Percentiles rank a stretch among this genome's conserved stretches.
Conservation (phyloP, 2,329 filamentous ascomycete genomes). For the Bipolaris sorokiniana region DNA sequence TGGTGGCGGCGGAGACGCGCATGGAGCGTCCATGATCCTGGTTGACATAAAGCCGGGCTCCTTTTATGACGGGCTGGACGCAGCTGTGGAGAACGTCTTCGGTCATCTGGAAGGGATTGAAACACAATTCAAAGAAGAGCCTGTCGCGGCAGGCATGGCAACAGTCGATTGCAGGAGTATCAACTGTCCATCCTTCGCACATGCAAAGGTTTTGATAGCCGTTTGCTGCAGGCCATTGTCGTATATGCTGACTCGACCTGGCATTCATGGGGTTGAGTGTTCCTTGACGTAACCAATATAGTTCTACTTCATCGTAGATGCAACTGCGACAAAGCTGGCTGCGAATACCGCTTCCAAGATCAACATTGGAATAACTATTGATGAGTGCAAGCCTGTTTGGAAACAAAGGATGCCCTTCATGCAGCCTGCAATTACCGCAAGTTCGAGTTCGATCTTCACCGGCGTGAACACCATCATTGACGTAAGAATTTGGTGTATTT, state of each 20-base stretch:
- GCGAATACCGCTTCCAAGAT: background rate
- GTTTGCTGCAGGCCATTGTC: background rate
- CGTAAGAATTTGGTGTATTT: background rate
- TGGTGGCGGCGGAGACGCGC: background rate
- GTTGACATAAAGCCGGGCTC: background rate
- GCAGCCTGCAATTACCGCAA: background rate
- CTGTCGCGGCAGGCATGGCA: background rate
- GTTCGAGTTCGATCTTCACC: too few species aligned
- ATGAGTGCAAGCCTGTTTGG: background rate
- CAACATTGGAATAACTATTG: background rate
- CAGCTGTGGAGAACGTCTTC: background rate
- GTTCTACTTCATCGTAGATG: constrained; percentile 8
- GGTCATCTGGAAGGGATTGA: background rate
- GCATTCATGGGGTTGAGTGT: background rate
- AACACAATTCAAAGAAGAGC: background rate
- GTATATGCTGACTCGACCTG: background rate
- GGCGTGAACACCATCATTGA: background rate
- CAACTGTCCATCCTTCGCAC: background rate
- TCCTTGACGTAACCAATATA: constrained; percentile 8
- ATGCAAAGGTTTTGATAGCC: background rate
- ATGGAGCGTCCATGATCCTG: background rate
- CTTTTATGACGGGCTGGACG: background rate
- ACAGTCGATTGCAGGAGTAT: background rate
- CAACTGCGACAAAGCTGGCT: constrained; percentile 4
- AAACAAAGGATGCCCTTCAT: background rate